Conservation (phyloP, 176 grass and related monocot genomes). For the Aegilops umbellulata region DNA sequence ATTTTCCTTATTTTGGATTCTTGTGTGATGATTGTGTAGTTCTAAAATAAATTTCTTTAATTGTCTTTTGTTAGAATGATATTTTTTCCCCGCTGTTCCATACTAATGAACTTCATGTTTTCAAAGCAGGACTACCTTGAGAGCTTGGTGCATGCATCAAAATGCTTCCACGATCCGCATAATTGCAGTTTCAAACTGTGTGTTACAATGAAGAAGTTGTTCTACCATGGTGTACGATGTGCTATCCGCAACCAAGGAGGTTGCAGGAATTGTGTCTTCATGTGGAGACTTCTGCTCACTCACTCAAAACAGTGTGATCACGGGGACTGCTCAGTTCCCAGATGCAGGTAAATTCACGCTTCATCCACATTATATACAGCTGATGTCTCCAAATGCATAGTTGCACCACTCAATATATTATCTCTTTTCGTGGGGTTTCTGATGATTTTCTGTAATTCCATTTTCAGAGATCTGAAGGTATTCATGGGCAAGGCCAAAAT, state of each 20-base stretch:
- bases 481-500: constrained; percentile 14
- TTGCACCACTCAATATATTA: not conserved
- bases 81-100: not conserved
- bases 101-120: constrained; percentile 33
- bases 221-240: constrained; percentile 72
- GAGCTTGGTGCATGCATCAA: constrained; percentile 66
- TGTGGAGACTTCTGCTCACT: constrained; percentile 70
- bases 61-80: not conserved
- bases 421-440: not conserved
- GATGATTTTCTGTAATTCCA: not conserved
- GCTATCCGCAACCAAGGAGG: constrained; percentile 32
- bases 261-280: constrained; percentile 57
- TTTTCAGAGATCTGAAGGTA: constrained; percentile 40
- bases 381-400: not conserved
- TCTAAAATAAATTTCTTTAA: not conserved
- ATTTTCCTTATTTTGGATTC: not conserved
- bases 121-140: constrained; percentile 59
- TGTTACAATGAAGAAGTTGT: constrained; percentile 57
- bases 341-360: constrained; percentile 46
- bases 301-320: constrained; percentile 38
- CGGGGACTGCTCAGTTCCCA: constrained; percentile 33
- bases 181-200: constrained; percentile 51
- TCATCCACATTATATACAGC: not conserved
- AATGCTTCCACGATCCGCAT: constrained; percentile 42
- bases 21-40: not conserved